Evolutionary conservation across 2,329 filamentous ascomycete species (phyloP), one percentile per base, ranked within the genome.

Genomic region (Cucurbitaria berberidis): DNA sequence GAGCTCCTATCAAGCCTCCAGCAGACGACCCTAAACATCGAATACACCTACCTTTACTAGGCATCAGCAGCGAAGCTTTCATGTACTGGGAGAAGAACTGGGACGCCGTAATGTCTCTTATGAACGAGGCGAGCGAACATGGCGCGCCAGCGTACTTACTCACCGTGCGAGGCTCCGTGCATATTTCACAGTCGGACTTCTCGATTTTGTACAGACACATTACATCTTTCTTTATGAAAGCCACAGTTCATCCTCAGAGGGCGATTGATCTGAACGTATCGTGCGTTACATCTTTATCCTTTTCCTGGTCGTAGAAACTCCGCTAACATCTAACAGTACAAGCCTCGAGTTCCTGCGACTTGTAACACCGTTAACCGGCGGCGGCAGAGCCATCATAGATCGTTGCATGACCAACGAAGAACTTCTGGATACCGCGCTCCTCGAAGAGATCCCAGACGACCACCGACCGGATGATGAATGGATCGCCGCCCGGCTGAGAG

Each of bases 81-180:
- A 88, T 88, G 78, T 86, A 89, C 72, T 89, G 86, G 86, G 80
- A 82, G 19, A 77, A 80, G 2, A 89, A 89, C 55, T 87, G 87
- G 64, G 74, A 84, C 35, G 78, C 82, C 30, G 79, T 88, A 9
- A 78, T 82, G 56, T 75, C 77, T 0, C 75, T 89, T 15, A 83
- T 85, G 67, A 74, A 80, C 21, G 85, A 89, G 70, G 82, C 79
- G 1, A 78, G 76, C 34, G 76, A 77, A 9, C 76, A 79, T 8
- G 78, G 78, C 10, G 73, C 72, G 6, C 80, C 78, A 9, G 70
- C 78, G 6, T 81, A 77, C 66, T 69, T 81, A 0, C 66, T 80
- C 42, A 81, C 80, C 0, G 73, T 81, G 5, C 73, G 80, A 32
- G 87, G 87, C 22, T 86, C 85, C 1, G 83, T 88, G 1, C 86